Percentiles rank a stretch among this genome's conserved stretches.
Conservation (phyloP, 257 asterid species). For the Fraxinus anomala region DNA sequence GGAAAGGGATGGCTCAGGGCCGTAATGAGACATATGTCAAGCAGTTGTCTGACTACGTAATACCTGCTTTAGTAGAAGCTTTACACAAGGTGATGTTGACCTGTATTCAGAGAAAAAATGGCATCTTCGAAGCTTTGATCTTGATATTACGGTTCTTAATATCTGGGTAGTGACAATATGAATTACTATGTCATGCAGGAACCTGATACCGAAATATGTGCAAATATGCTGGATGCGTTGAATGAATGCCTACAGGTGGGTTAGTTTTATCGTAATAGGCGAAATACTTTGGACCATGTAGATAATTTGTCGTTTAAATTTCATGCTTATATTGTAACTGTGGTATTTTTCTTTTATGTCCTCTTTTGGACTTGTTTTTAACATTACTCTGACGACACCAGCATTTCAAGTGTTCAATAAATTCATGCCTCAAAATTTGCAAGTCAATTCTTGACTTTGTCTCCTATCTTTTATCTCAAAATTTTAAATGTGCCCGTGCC, state of each 20-base stretch:
- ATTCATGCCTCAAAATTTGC: not conserved
- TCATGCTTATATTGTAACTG: not conserved
- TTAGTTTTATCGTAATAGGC: conserved; percentile 9
- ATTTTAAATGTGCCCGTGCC: not conserved
- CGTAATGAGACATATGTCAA: conserved; percentile 79
- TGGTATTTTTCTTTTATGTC: not conserved
- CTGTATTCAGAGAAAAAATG: not conserved
- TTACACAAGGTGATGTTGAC: conserved; percentile 64
- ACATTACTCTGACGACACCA: not conserved
- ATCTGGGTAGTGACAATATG: conserved; percentile 30
- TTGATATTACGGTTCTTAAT: conserved; percentile 6
- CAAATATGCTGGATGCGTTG: conserved; percentile 80
- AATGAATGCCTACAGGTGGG: conserved; percentile 92
- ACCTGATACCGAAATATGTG: conserved; percentile 94
- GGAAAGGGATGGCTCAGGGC: conserved; percentile 89
- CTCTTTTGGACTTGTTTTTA: not conserved
- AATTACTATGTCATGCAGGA: conserved; percentile 59
- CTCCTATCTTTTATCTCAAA: not conserved
- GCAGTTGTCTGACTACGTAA: conserved; percentile 70
- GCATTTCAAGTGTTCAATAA: conserved; percentile 1
- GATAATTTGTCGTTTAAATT: conserved; percentile 14
- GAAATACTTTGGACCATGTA: not conserved
- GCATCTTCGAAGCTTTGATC: not conserved
- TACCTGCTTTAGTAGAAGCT: conserved; percentile 86
- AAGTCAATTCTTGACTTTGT: not conserved